Conservation (phyloP, 768 basidiomycete genomes). For the Pisolithus orientalis region DNA sequence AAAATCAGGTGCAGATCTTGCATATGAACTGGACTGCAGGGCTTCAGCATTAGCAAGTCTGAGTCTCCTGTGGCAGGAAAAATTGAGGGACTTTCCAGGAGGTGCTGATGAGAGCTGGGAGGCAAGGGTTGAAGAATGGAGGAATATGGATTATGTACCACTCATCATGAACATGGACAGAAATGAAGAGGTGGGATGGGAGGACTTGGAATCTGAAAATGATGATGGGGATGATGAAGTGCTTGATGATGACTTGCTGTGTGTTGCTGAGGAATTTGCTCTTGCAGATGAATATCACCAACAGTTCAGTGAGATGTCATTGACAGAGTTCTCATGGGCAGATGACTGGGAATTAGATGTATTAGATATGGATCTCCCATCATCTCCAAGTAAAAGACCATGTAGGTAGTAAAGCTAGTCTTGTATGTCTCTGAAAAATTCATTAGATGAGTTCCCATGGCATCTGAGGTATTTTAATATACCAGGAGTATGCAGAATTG, state of each 20-base stretch:
- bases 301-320: neutral
- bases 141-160: neutral
- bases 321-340: neutral
- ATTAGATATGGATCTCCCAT: neutral
- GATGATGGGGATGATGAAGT: neutral
- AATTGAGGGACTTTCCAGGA: neutral
- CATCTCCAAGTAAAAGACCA: neutral
- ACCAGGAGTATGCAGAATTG: too few relatives aligned
- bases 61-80: neutral
- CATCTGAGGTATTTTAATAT: too few relatives aligned
- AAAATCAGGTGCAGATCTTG: neutral
- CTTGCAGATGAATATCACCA: slow-evolving; percentile 2
- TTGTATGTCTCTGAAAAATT: neutral
- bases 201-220: neutral
- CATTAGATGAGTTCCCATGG: too few relatives aligned
- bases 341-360: neutral
- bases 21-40: neutral
- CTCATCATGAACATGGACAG: too few relatives aligned
- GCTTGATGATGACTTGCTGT: slow-evolving; percentile 3
- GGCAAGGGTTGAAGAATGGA: neutral
- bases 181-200: neutral
- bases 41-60: neutral
- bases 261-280: slow-evolving; percentile 6
- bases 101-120: neutral
- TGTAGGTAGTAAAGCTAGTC: neutral